A percentile compares a stretch with the other conserved stretches of the same genome.
Conservation (phyloP, 169 alveolate genomes). For the Cardiosporidium cionae region DNA sequence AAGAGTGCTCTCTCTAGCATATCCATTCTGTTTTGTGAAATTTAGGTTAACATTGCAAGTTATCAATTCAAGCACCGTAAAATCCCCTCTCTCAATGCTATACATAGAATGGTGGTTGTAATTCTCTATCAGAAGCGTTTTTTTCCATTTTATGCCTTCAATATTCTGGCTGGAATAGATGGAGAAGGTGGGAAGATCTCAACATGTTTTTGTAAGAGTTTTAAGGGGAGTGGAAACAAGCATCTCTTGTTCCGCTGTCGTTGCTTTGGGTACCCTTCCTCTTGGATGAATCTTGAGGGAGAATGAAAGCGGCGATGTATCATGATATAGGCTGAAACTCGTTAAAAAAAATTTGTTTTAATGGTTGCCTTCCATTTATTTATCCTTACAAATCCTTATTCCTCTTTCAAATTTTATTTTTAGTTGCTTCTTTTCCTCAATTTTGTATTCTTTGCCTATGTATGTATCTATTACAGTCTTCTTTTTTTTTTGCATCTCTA, state of each 20-base stretch:
- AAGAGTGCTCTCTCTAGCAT: background rate
- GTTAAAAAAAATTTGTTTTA: no score
- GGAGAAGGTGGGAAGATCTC: no score
- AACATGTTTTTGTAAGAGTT: no score
- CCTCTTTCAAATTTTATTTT: background rate
- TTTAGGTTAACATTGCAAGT: background rate
- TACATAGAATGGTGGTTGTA: constrained; percentile 45
- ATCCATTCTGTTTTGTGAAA: background rate
- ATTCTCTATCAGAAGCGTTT: constrained; percentile 42
- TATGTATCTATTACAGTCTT: no score
- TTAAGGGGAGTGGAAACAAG: background rate
- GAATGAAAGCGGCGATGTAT: no score
- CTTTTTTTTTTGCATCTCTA: no score
- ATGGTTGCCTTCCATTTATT: no score
- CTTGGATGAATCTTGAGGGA: background rate
- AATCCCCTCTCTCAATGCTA: constrained; percentile 39
- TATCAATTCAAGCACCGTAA: constrained; percentile 43
- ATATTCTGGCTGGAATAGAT: constrained; percentile 38
- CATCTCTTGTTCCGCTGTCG: background rate
- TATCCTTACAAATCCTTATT: background rate
- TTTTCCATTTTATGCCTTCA: constrained; percentile 57
- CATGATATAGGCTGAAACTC: no score
- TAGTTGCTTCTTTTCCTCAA: background rate
- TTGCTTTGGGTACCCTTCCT: background rate
- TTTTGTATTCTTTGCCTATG: no score